Evolutionary conservation across 192 early-diverging fungal genomes (phyloP).

Genomic region (Chytriomyces confervae): DNA sequence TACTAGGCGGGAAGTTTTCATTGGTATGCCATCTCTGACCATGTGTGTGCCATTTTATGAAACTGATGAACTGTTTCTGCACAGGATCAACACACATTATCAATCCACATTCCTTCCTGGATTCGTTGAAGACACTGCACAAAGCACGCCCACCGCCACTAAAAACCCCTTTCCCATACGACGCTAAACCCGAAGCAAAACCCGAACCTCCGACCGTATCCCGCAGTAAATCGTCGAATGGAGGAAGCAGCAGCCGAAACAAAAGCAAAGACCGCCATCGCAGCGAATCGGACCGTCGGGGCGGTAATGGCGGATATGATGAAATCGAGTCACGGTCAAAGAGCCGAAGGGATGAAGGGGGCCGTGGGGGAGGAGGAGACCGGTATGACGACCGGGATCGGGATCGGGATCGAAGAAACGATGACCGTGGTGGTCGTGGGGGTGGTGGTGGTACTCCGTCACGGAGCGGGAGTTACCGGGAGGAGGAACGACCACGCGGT

Average conservation of each 20-base stretch:
- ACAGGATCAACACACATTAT: constrained; percentile 35
- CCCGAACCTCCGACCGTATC: neutral
- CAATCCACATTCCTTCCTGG: constrained; percentile 39
- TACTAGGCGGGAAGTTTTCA: constrained; percentile 48
- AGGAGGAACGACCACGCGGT: neutral
- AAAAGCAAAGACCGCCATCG: constrained; percentile 1
- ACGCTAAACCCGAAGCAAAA: neutral
- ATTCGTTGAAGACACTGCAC: constrained; percentile 38
- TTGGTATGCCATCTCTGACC: constrained; percentile 36
- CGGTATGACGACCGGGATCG: neutral
- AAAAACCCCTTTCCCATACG: constrained; percentile 1
- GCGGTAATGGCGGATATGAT: neutral
- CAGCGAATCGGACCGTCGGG: neutral
- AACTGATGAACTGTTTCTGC: neutral
- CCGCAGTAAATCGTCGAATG: too few species aligned
- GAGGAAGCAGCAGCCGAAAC: neutral
- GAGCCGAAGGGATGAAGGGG: neutral
- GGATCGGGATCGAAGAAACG: neutral
- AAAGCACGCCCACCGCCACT: constrained; percentile 1
- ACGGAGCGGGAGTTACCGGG: neutral
- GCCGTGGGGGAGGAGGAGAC: neutral
- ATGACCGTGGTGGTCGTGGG: constrained; percentile 4
- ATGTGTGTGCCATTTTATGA: neutral
- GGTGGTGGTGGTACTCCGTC: neutral
- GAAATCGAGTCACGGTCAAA: neutral